Evolutionary conservation across 2,329 filamentous ascomycete genomes (phyloP), one percentile per base, ranked within the genome.

Genomic region (Paraconiothyrium sp.): DNA sequence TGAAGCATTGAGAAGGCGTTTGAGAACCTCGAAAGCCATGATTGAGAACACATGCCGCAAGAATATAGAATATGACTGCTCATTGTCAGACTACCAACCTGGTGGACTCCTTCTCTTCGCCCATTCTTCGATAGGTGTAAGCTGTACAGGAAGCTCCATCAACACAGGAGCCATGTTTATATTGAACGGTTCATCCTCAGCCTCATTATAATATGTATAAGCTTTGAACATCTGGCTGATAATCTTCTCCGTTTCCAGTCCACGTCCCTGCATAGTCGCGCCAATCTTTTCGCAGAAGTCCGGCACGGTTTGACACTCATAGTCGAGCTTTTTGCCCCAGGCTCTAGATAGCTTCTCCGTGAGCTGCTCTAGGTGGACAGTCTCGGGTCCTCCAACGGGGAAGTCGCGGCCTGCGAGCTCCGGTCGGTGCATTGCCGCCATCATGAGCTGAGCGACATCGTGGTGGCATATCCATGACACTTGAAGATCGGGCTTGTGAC

Each of bases 401-500:
- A 81, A 70, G 59, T 80, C 69, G 37, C 73, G 67, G 1, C 78
- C 77, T 2, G 73, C 76, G 3, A 81, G 70, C 0, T 79, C 70
- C 0, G 76, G 73, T 8, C 71, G 71, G 11, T 64, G 30, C 67
- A 77, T 72, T 1, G 76, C 75, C 2, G 76, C 73, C 32, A 77
- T 64, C 78, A 81, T 80, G 41, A 81, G 68, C 57, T 77, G 72
- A 8, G 77, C 78, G 16, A 80, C 66, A 59, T 81, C 78, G 50
- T 79, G 67, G 46, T 81, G 78, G 62, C 78, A 79, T 56, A 80
- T 79, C 78, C 78, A 81, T 1, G 73, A 77, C 2, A 78, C 78
- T 24, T 74, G 68, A 6, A 81, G 72, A 5, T 67, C 60, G 0
- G 76, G 76, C 54, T 78, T 78, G 69, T 80, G 78, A 65, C 79